Percentiles rank a stretch among this genome's conserved stretches.
These are phyloP conservation scores for Aspergillus carbonarius DNA, from an alignment of 2,329 filamentous ascomycete genomes.

Conservation along the genomic window DNA sequence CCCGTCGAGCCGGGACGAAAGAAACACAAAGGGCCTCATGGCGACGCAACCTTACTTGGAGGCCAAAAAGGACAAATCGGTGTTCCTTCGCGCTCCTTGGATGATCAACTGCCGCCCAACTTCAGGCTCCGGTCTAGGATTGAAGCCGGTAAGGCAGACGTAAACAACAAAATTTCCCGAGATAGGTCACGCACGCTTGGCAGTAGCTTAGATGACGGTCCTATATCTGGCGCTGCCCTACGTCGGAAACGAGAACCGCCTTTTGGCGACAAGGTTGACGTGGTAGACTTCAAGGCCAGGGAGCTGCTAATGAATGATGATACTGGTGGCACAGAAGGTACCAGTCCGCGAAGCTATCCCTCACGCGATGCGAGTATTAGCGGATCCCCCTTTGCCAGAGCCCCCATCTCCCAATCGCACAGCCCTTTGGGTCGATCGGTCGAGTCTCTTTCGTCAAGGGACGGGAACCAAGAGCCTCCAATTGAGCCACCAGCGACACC, in stretches of 20 bases:
- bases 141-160: conserved; percentile 11
- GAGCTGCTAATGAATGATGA: conserved; percentile 28
- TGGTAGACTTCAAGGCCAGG: conserved; percentile 29
- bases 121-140: conserved; percentile 12
- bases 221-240: conserved; percentile 7
- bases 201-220: conserved; percentile 15
- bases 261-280: conserved; percentile 27
- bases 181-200: conserved; percentile 20
- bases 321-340: conserved; percentile 20
- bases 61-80: conserved; percentile 20
- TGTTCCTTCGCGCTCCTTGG: conserved; percentile 16
- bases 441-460: conserved; percentile 26
- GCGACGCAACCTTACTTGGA: conserved; percentile 16
- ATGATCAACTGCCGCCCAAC: conserved; percentile 14
- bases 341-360: conserved; percentile 26
- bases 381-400: conserved; percentile 50
- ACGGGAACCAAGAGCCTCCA: conserved; percentile 22
- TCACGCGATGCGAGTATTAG: conserved; percentile 44
- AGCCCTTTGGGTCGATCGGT: conserved; percentile 32
- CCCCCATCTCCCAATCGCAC: conserved; percentile 33
- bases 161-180: conserved; percentile 6
- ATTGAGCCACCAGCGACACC: conserved; percentile 13
- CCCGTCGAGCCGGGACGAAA: conserved; percentile 8
- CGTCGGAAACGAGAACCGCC: conserved; percentile 37
- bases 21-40: conserved; percentile 14